These are phyloP conservation scores for Lenzites betulinus DNA, from an alignment of 768 basidiomycete species.

Conservation along the genomic window DNA sequence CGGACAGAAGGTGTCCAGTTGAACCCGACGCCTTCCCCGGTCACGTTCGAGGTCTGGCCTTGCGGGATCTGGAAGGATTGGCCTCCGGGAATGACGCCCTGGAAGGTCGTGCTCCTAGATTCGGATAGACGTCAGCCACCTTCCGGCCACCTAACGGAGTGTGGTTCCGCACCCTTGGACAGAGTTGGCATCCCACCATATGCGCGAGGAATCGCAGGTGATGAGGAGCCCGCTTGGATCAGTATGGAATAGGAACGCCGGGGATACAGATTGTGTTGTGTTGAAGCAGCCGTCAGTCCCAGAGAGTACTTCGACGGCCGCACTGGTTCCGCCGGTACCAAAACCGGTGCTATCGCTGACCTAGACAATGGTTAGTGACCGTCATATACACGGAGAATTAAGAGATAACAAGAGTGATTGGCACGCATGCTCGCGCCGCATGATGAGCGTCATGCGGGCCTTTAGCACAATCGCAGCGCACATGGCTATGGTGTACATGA, in stretches of 20 bases:
- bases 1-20: constrained; percentile 66
- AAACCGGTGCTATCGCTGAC: constrained; percentile 63
- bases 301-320: constrained; percentile 53
- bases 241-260: constrained; percentile 62
- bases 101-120: constrained; percentile 57
- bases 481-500: too few relatives aligned
- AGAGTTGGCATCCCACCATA: constrained; percentile 61
- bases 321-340: constrained; percentile 76
- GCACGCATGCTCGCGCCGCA: too few relatives aligned
- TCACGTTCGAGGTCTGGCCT: constrained; percentile 44
- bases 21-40: constrained; percentile 61
- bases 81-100: constrained; percentile 79
- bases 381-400: background rate
- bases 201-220: constrained; percentile 61
- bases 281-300: constrained; percentile 68
- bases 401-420: too few relatives aligned
- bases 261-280: constrained; percentile 45
- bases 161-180: constrained; percentile 52
- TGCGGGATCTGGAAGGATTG: constrained; percentile 68
- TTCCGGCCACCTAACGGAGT: background rate
- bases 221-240: constrained; percentile 63
- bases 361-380: constrained; percentile 32
- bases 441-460: too few relatives aligned
- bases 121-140: background rate
- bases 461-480: too few relatives aligned